These are phyloP conservation scores for Hypoxylon sp. DNA, from an alignment of 2,329 filamentous ascomycete genomes.

Conservation along the genomic window DNA sequence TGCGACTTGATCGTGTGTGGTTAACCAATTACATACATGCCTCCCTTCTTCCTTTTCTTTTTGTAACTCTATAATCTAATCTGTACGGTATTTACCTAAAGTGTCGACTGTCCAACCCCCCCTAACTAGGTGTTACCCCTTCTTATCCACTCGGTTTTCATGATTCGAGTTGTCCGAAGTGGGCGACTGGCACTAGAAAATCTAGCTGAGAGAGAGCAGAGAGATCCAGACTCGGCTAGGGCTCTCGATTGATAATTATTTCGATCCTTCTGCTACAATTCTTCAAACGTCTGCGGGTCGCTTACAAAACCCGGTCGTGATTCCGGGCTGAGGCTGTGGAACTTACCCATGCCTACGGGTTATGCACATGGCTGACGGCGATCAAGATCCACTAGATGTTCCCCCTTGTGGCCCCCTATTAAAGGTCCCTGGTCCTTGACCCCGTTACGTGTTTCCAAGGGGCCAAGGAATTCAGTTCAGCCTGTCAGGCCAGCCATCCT, in stretches of 20 bases:
- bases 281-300: constrained; percentile 26
- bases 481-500: constrained; percentile 26
- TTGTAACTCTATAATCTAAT: constrained; percentile 12
- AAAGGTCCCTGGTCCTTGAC: constrained; percentile 10
- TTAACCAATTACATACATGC: neutral
- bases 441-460: constrained; percentile 22
- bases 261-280: constrained; percentile 20
- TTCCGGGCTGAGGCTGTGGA: constrained; percentile 33
- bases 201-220: neutral
- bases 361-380: constrained; percentile 32
- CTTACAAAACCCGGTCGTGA: constrained; percentile 14
- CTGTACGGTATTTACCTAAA: neutral
- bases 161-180: neutral
- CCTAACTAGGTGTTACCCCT: neutral
- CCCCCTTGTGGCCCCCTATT: constrained; percentile 15
- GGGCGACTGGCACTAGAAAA: neutral
- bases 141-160: constrained; percentile 9
- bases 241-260: constrained; percentile 17
- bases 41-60: constrained; percentile 1
- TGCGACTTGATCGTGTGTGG: constrained; percentile 4
- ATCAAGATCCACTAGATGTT: constrained; percentile 28
- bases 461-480: constrained; percentile 29
- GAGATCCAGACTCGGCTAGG: constrained; percentile 12
- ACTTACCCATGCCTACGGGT: constrained; percentile 26
- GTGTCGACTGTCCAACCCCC: constrained; percentile 2